Conservation (phyloP, 371 early-diverging fungal genomes). For the Mycotypha africana region DNA sequence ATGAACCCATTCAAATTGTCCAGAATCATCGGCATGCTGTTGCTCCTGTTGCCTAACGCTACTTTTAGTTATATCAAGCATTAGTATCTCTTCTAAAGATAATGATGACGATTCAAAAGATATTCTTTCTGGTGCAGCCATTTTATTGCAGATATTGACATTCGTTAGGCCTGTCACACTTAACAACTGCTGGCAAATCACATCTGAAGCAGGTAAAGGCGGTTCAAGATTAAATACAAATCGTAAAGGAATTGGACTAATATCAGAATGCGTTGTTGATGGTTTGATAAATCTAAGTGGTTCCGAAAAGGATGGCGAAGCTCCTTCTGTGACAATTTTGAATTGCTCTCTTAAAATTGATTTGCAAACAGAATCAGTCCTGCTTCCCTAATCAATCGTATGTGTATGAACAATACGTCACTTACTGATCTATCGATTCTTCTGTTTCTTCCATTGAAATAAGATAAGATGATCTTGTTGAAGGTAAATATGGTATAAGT, state of each 20-base stretch:
- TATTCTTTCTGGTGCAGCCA: neutral
- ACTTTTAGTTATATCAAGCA: conserved; percentile 3
- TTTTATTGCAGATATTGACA: no score
- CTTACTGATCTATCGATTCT: conserved; percentile 19
- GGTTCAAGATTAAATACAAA: conserved; percentile 37
- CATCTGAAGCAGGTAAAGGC: conserved; percentile 31
- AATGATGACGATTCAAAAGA: no score
- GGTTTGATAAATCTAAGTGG: conserved; percentile 31
- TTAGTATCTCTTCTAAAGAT: conserved; percentile 27
- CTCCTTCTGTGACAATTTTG: conserved; percentile 24
- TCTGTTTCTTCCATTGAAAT: conserved; percentile 27
- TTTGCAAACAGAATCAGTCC: neutral
- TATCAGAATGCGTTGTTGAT: conserved; percentile 16
- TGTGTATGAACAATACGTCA: conserved; percentile 18
- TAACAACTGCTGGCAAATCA: conserved; percentile 26
- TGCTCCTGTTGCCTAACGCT: no score
- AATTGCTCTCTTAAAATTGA: conserved; percentile 15
- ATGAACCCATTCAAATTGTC: no score
- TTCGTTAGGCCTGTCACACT: conserved; percentile 13
- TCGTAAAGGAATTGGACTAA: conserved; percentile 24
- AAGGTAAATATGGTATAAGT: conserved; percentile 20
- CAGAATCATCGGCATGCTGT: no score
- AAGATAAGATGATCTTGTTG: conserved; percentile 19
- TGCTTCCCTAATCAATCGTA: neutral
- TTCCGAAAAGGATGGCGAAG: conserved; percentile 20